Base-by-base conservation (phyloP, 345 rosid species). In the Brassica incana region DNA sequence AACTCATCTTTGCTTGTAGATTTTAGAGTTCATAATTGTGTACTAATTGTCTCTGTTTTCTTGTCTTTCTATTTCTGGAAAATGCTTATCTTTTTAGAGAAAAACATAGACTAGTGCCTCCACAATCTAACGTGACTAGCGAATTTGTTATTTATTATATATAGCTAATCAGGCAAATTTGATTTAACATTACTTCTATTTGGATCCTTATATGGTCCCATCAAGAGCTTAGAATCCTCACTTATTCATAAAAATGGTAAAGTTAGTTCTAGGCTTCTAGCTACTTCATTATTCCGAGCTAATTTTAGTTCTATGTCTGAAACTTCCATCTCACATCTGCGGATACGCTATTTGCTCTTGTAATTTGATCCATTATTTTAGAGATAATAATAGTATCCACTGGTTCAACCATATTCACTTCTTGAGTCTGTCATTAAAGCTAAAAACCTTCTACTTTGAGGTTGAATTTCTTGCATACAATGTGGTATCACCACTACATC, bases 1-100 rank as follows among this genome's bases (percentile, higher is more conserved):
- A 79, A 32, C 63, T 79, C 84, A 86, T 89, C 87, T 90, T 84
- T 87, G 84, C 68, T 74, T 72, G 71, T 6, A n/a, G 7, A n/a
- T 52, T 52, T 52, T 61, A 15, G 56, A 73, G 10, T 52, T 74
- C 72, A 40, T 10, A 40, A 40, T 9, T 40, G 48, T 40, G 48
- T 40, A 40, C 48, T 59, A 35, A 15, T 69, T 79, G 82, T 79
- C 82, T 74, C 33, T 50, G 38, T 63, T 63, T 18, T 75, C 52
- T 63, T 69, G 75, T 69, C 68, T 70, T 54, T 64, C 67, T 29
- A 60, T 27, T 60, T 79, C 35, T 9, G 76, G 76, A 23, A 14
- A 54, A 2, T 16, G 9, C 20, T 15, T 15, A 54, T 20, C 23
- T 20, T 20, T 20, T 20, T 20, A 20, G 23, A 20, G 23, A 20